Base-by-base conservation (phyloP, 306 rosid genomes). In the Vigna nakashimae region DNA sequence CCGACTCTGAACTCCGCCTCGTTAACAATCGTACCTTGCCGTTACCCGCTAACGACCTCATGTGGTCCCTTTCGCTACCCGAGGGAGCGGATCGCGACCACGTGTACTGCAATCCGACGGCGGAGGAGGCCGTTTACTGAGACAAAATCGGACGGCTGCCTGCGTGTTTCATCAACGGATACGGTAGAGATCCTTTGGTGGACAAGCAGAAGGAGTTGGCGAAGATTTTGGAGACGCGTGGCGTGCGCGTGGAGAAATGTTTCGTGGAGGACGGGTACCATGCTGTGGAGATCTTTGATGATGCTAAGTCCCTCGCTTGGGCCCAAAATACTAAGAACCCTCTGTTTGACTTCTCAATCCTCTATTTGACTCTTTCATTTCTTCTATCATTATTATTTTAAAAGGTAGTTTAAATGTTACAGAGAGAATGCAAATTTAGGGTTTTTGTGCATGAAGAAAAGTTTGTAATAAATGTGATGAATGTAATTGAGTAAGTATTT, bases 51-150 rank as follows among this genome's bases (percentile, higher is more conserved):
- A 89, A 87, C 11, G 96, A 93, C 65, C 80, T 90, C 32, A 18
- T 90, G 89, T 93, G 97, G 97, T 13, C 6, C 5, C 15, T 91
- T 8, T 85, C 82, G 0, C 50, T 93, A 60, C 98, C 98, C 0
- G 74, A 68, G 69, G 92, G 87, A 2, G 84, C 84, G 1, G 91
- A 87, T 53, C 91, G 94, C 0, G 90, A 89, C 51, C 97, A 93
- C 24, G 87, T 36, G 82, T 93, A 84, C 51, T 80, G 89, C 11
- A 90, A 93, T 84, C 91, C 90, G n/a, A 80, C 76, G 52, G 84
- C 16, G 4, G 30, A 17, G 5, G 72, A 62, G 1, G 53, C 3
- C 11, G 57, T 40, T 0, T 45, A 83, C 4, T 78, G 53, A 0
- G 86, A 50, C 11, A 86, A 74, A 87, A 93, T 93, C 82, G 66